A percentile compares a stretch with the other conserved stretches of the same genome.
These are phyloP conservation scores for Pholiota molesta DNA, from an alignment of 768 basidiomycete species.

Conservation along the genomic window DNA sequence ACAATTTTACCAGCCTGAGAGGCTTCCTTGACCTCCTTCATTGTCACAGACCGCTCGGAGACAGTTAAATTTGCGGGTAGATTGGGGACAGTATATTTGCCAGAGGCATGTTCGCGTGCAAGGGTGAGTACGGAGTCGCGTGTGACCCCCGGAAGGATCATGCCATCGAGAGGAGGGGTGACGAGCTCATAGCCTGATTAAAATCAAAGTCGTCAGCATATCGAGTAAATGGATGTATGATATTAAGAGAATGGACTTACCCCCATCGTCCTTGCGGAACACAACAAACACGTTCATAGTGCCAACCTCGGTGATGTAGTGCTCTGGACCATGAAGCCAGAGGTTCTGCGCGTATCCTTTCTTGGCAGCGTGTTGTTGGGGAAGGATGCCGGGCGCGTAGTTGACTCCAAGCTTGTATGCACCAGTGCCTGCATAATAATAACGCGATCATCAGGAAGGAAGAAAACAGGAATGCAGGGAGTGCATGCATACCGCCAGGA, in stretches of 20 bases:
- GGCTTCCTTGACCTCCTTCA: slow-evolving; percentile 70
- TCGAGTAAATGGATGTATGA: background rate
- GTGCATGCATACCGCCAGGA: slow-evolving; percentile 65
- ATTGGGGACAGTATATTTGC: slow-evolving; percentile 44
- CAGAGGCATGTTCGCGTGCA: slow-evolving; percentile 60
- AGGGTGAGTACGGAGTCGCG: slow-evolving; percentile 83
- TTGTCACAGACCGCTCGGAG: slow-evolving; percentile 72
- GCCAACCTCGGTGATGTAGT: slow-evolving; percentile 71
- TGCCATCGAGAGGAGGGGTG: slow-evolving; percentile 89
- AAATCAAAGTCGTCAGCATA: slow-evolving; percentile 21
- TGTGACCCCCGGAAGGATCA: slow-evolving; percentile 92
- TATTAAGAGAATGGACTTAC: slow-evolving; percentile 31
- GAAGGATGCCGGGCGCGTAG: slow-evolving; percentile 87
- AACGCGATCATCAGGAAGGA: background rate
- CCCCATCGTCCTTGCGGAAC: slow-evolving; percentile 69
- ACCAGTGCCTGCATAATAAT: slow-evolving; percentile 62
- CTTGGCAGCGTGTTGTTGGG: slow-evolving; percentile 76
- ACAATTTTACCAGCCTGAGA: slow-evolving; percentile 64
- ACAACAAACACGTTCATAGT: slow-evolving; percentile 94
- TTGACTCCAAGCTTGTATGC: slow-evolving; percentile 87
- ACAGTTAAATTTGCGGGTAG: slow-evolving; percentile 61
- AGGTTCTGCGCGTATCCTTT: slow-evolving; percentile 88
- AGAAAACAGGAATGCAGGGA: background rate
- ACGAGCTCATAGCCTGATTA: slow-evolving; percentile 73
- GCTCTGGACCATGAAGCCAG: slow-evolving; percentile 82